Percentiles rank a stretch among this genome's conserved stretches.
Conservation (phyloP, 176 grass and related monocot genomes). For the Zizania latifolia region DNA sequence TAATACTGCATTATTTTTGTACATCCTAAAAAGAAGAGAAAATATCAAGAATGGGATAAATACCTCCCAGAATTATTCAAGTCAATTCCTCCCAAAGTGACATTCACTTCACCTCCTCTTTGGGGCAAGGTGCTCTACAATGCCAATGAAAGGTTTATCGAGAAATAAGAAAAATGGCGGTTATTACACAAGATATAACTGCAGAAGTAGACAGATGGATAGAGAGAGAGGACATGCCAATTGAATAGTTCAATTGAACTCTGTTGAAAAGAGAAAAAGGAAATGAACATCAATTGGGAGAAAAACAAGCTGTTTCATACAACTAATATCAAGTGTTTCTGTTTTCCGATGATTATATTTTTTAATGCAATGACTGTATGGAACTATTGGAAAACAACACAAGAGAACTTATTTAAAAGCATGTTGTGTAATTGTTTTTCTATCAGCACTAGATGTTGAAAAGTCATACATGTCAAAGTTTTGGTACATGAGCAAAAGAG, state of each 20-base stretch:
- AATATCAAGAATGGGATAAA: slow-evolving; percentile 20
- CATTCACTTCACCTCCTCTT: slow-evolving; percentile 88
- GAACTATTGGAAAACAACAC: neutral
- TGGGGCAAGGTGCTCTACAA: slow-evolving; percentile 86
- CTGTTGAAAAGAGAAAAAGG: neutral
- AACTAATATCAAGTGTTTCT: neutral
- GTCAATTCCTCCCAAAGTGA: slow-evolving; percentile 97
- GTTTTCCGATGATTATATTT: neutral
- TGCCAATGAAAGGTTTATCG: slow-evolving; percentile 19
- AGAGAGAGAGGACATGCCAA: slow-evolving; percentile 4
- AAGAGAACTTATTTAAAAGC: slow-evolving; percentile 7
- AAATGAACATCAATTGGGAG: slow-evolving; percentile 11
- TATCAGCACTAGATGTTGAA: slow-evolving; percentile 2
- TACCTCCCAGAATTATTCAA: slow-evolving; percentile 99
- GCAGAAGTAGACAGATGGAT: neutral
- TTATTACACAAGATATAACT: slow-evolving; percentile 19
- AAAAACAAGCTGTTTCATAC: slow-evolving; percentile 15
- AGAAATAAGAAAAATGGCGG: neutral
- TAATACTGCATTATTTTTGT: slow-evolving; percentile 11
- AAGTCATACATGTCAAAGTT: slow-evolving; percentile 8
- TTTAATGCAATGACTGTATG: slow-evolving; percentile 4
- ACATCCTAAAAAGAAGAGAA: neutral
- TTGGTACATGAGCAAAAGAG: neutral
- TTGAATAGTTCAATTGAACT: slow-evolving; percentile 4
- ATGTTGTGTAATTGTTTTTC: slow-evolving; percentile 1